Base-by-base conservation (phyloP, 352 stramenopile species). In the Globisporangium okanoganense region DNA sequence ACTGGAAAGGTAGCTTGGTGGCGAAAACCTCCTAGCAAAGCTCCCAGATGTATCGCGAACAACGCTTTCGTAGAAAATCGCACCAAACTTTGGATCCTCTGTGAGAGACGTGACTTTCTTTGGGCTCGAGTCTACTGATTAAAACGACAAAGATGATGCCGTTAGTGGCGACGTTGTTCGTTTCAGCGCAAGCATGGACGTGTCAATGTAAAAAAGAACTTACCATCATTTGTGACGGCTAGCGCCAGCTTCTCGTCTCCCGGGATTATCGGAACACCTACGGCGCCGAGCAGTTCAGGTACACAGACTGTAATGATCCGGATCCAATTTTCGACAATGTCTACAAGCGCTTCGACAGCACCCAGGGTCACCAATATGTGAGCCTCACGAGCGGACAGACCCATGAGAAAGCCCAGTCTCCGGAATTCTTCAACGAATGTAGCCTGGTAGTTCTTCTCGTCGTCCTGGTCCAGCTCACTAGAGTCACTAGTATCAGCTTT, bases 11-110 rank as follows among this genome's bases (percentile, higher is more conserved):
- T 50, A 58, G 18, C 48, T 63, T 40, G 45, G 45, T 3, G 36
- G 45, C 20, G 48, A 18, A 7, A 51, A 50, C 3, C 33, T 44
- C 27, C n/a, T 62, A 7, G 36, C 38, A n/a, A 62, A 66, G 35
- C 44, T 58, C 36, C 57, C 52, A n/a, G 53, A 40, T 56, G 73
- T 54, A 57, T 70, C 54, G 64, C 57, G 66, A 66, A 69, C n/a
- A n/a, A 66, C 64, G 63, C 56, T 67, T 45, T 56, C 62, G 49
- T 62, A 76, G 36, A 85, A 82, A 29, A 92, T 85, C 0, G 72
- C 75, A 18, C 76, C 77, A 56, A 88, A 92, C 59, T 83, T 88
- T 0, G 83, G 83, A 45, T 90, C 83, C 47, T 92, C 77, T 0
- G 80, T 73, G 0, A 92, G 71, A 8, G 79, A 88, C 6, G 78